Percentiles rank a stretch among this genome's conserved stretches.
phyloP scores from a whole-genome alignment of 2,329 filamentous ascomycete species.

The Neonectria neomacrospora region DNA sequence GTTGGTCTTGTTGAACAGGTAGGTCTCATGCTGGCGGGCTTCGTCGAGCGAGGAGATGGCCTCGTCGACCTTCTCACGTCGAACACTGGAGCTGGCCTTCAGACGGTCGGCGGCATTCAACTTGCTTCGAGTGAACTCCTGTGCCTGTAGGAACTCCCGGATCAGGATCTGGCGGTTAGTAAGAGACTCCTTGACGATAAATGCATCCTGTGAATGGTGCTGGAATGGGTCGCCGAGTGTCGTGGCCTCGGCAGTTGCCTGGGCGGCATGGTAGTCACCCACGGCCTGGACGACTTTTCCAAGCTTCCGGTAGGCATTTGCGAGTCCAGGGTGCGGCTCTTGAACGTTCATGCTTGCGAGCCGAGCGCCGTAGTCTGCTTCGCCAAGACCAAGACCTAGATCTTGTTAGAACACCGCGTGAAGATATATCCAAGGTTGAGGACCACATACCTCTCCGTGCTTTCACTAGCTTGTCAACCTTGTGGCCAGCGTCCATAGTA shows the following conservation, averaged over 20 bases:
- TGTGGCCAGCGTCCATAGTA: conserved; percentile 96
- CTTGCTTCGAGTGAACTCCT: conserved; percentile 84
- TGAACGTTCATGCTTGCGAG: conserved; percentile 87
- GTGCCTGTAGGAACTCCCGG: conserved; percentile 90
- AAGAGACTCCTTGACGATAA: conserved; percentile 97
- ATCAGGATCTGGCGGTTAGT: conserved; percentile 98
- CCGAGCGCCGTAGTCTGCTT: conserved; percentile 94
- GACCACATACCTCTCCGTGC: conserved; percentile 77
- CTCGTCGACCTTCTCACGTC: conserved; percentile 96
- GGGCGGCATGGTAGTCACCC: conserved; percentile 94
- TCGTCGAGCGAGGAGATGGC: conserved; percentile 93
- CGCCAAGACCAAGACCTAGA: conserved; percentile 87
- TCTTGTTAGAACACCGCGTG: conserved; percentile 34
- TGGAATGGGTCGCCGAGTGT: conserved; percentile 93
- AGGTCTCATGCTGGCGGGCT: conserved; percentile 82
- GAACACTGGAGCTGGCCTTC: conserved; percentile 86
- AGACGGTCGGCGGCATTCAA: conserved; percentile 88
- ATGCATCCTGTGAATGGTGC: conserved; percentile 94
- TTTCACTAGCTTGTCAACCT: conserved; percentile 94
- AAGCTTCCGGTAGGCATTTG: conserved; percentile 92
- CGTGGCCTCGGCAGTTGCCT: conserved; percentile 95
- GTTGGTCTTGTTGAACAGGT: conserved; percentile 85
- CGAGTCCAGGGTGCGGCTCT: conserved; percentile 88
- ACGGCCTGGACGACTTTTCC: conserved; percentile 93
- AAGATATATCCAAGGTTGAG: not conserved